A percentile compares a stretch with the other conserved stretches of the same genome.
Evolutionary conservation across 768 basidiomycete species (phyloP).

Genomic region (Auricularia heimuer): DNA sequence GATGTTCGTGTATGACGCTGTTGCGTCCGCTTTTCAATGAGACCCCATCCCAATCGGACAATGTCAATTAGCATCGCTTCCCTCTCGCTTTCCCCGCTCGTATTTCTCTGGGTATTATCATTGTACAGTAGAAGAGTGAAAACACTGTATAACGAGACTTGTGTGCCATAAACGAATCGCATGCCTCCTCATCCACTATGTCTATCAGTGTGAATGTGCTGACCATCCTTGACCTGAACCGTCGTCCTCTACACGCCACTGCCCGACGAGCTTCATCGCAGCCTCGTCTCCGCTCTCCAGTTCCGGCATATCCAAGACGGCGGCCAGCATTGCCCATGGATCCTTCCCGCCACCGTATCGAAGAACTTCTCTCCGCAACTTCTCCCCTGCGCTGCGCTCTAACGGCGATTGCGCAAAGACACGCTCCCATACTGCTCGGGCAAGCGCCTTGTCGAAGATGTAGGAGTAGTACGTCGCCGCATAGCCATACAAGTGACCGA

Average conservation of each 20-base stretch:
- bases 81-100: too few relatives aligned
- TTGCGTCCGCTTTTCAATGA: constrained; percentile 19
- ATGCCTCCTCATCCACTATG: background rate
- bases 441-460: constrained; percentile 91
- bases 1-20: constrained; percentile 51
- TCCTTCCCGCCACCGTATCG: constrained; percentile 81
- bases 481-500: constrained; percentile 91
- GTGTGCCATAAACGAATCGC: background rate
- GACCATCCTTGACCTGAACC: constrained; percentile 44
- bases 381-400: constrained; percentile 66
- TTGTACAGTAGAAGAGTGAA: too few relatives aligned
- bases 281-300: constrained; percentile 63
- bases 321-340: constrained; percentile 87
- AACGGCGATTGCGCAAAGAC: constrained; percentile 65
- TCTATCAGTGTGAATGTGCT: background rate
- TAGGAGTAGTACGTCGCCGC: constrained; percentile 98
- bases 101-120: too few relatives aligned
- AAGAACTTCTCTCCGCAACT: constrained; percentile 66
- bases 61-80: too few relatives aligned
- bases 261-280: constrained; percentile 85
- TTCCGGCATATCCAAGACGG: constrained; percentile 51
- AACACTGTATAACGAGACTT: too few relatives aligned
- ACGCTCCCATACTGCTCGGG: constrained; percentile 77
- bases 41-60: background rate
- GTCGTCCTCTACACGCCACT: constrained; percentile 78